Evolutionary conservation across 179 eudicot genomes (phyloP).

Genomic region (Actinidia chinensis): DNA sequence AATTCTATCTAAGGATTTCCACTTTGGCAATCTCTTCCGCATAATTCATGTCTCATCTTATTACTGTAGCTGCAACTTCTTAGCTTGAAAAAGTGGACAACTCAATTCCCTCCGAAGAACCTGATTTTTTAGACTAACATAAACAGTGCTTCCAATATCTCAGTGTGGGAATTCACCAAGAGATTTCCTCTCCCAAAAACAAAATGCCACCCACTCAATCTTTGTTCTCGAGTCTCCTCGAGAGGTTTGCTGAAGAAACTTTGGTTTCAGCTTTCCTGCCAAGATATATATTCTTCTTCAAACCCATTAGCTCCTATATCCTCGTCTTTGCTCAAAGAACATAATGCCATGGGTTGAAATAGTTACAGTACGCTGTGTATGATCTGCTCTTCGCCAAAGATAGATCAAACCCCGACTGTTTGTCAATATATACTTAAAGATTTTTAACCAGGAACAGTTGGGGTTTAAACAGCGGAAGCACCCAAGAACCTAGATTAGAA

Average conservation of each 20-base stretch:
- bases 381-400: no score
- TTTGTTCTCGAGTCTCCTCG: slow-evolving; percentile 6
- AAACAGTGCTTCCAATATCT: not conserved
- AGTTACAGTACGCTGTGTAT: no score
- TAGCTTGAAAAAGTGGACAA: not conserved
- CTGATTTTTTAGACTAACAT: not conserved
- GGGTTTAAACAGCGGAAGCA: no score
- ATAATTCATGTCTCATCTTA: not conserved
- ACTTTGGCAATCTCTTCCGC: not conserved
- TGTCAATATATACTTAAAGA: not conserved
- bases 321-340: no score
- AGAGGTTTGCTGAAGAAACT: not conserved
- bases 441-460: no score
- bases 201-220: not conserved
- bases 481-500: no score
- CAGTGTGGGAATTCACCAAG: not conserved
- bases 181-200: not conserved
- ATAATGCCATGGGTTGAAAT: no score
- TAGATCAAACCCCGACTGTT: no score
- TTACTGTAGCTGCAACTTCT: not conserved
- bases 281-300: not conserved
- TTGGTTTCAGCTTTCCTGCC: not conserved
- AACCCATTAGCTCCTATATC: not conserved
- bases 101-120: not conserved
- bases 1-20: slow-evolving; percentile 1